Base-by-base conservation (phyloP, 306 rosid genomes). In the Neltuma alba region DNA sequence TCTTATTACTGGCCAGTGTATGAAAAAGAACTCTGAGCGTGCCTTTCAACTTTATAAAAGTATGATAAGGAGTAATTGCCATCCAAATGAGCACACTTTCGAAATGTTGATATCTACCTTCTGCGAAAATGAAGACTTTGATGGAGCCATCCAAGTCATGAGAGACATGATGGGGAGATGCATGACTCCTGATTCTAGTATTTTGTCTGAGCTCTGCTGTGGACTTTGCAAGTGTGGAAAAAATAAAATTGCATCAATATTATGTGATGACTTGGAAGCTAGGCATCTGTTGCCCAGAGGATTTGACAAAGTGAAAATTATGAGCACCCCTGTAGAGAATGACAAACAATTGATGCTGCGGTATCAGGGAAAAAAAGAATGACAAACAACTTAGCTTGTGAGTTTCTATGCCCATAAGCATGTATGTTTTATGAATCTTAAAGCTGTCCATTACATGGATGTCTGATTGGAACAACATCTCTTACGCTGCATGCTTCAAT, bases 11-110 rank as follows among this genome's bases (percentile, higher is more conserved):
- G 92, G 97, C 42, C 92, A 91, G 72, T 88, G 97, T 83, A 81
- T 63, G 57, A 87, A 80, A 77, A 91, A 84, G 75, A 88, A 89
- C 72, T 81, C 92, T 0, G 97, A 89, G 70, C 92, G 86, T 31
- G 91, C 95, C 31, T 89, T 91, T 83, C 86, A 79, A 44, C 45
- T 91, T 48, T 94, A 89, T 69, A 89, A 88, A 77, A 91, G 86
- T 85, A 94, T 94, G 98, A 68, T 91, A 15, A 92, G 89, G 80
- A 83, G 86, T 61, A 93, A 92, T 42, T 91, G 67, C 80, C 86
- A 42, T 80, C 97, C 93, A 1, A 76, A 89, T 76, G 86, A 76
- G 69, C 74, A 77, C 23, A 89, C 91, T 80, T 88, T 89, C 18
- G 68, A 71, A 69, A 85, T 87, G 89, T 41, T 91, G 83, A 48